These are phyloP conservation scores for Kappamyces sp. DNA, from an alignment of 192 early-diverging fungal genomes.

Conservation along the genomic window DNA sequence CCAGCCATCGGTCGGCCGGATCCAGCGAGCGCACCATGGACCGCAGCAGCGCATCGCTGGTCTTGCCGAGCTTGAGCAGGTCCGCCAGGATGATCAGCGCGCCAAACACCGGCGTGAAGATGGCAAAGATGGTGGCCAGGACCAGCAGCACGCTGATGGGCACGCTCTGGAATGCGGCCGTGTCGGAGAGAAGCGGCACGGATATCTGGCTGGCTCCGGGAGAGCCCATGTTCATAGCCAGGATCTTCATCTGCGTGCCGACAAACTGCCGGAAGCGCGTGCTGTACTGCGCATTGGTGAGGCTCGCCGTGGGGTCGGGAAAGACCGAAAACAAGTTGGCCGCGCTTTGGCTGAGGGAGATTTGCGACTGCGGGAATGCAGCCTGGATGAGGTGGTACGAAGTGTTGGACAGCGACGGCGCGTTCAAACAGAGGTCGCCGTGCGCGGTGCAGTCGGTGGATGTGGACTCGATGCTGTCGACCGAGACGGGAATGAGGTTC, in stretches of 20 bases:
- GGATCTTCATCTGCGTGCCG: not conserved
- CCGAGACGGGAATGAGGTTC: no score
- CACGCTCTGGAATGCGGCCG: conserved; percentile 1
- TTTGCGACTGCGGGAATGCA: not conserved
- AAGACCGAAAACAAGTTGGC: not conserved
- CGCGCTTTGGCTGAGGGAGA: not conserved
- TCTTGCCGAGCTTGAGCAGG: conserved; percentile 11
- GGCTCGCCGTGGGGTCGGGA: conserved; percentile 1
- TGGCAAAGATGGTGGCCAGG: conserved; percentile 2
- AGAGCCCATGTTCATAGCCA: not conserved
- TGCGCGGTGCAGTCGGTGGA: not conserved
- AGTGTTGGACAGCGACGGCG: not conserved
- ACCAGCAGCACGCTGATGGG: conserved; percentile 1
- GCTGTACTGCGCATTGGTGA: not conserved
- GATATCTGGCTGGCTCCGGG: no score
- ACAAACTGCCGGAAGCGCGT: no score
- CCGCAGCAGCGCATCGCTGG: not conserved
- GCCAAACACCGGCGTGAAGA: not conserved
- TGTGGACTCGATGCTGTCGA: not conserved
- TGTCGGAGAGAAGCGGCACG: not conserved
- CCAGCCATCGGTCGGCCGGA: conserved; percentile 7
- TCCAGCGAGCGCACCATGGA: not conserved
- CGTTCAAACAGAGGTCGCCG: conserved; percentile 2
- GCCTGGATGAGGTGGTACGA: not conserved
- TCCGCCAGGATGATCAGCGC: not conserved